Base-by-base conservation (phyloP, 495 filamentous ascomycete species). In the Neurospora sp. region DNA sequence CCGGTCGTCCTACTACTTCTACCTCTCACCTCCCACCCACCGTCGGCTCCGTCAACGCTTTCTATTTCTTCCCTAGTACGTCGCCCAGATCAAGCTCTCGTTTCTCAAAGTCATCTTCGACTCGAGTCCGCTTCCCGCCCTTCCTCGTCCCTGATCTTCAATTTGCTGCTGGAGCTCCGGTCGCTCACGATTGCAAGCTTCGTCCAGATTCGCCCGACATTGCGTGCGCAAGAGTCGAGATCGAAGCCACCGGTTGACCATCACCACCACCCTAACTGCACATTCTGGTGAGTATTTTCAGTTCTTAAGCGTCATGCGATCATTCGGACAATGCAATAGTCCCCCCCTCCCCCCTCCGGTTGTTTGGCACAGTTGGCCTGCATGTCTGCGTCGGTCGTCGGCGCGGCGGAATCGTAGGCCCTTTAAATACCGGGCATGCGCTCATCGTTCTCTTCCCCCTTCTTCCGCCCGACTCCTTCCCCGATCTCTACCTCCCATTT, bases 211-310 rank as follows among this genome's bases (percentile, higher is more conserved):
- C n/a, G 70, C 39, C 37, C 54, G 70, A 70, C 62, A 72, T 74
- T 78, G 73, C 75, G 75, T 75, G 78, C 77, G 66, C 72, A 69
- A 71, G 66, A 72, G 74, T 73, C 74, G 69, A 78, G 72, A 76
- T 76, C 75, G 74, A 78, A 79, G 54, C 73, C 74, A 54, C 74
- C 69, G 69, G 69, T 39, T 41, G 71, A 44, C 74, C 78, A 41
- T 74, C 83, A 82, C 74, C 80, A 78, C 80, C 79, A 75, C 80
- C 81, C 75, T 73, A 35, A 66, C 76, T 73, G 70, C 75, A 71
- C 75, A 70, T 77, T 76, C 69, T 77, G 75, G 84, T 86, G 80
- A 83, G 84, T 82, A 72, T 70, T 81, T 75, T 76, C 77, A 75
- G 76, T 76, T 75, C 77, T 78, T 54, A 73, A 73, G 73, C 74